phyloP scores from a whole-genome alignment of 169 alveolate genomes.

The Ichthyophthirius multifiliis region DNA sequence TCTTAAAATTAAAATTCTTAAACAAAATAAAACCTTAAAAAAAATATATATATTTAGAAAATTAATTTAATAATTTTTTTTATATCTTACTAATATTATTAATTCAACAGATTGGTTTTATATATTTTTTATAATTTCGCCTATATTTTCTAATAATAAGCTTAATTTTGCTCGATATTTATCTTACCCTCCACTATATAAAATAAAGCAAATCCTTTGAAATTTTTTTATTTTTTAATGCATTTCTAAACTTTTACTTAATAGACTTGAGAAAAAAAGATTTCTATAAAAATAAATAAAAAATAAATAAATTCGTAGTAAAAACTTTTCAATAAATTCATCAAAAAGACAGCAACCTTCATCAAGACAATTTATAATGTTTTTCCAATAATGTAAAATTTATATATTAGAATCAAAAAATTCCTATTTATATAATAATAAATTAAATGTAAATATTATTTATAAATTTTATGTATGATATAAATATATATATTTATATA shows the following conservation, averaged over 20 bases:
- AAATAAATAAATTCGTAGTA: background rate
- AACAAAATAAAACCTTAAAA: slow-evolving; percentile 20
- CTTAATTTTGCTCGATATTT: slow-evolving; percentile 10
- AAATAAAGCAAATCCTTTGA: slow-evolving; percentile 38
- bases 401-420: slow-evolving; percentile 10
- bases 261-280: slow-evolving; percentile 10
- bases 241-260: slow-evolving; percentile 15
- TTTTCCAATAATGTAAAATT: slow-evolving; percentile 32
- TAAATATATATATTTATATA: too few species aligned
- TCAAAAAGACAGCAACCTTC: slow-evolving; percentile 1
- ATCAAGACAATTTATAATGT: slow-evolving; percentile 27
- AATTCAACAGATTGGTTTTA: slow-evolving; percentile 14
- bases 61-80: too few species aligned
- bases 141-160: slow-evolving; percentile 20
- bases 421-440: slow-evolving; percentile 1
- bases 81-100: background rate
- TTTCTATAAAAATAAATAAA: background rate
- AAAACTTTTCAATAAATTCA: slow-evolving; percentile 21
- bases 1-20: slow-evolving; percentile 35
- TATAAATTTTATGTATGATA: too few species aligned
- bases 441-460: too few species aligned
- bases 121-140: slow-evolving; percentile 25
- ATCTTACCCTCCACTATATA: slow-evolving; percentile 42
- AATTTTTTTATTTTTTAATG: slow-evolving; percentile 26
- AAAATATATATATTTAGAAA: too few species aligned